A percentile compares a stretch with the other conserved stretches of the same genome.
These are phyloP conservation scores for Trichoderma orchidacearum DNA, from an alignment of 495 filamentous ascomycete genomes.

Conservation along the genomic window DNA sequence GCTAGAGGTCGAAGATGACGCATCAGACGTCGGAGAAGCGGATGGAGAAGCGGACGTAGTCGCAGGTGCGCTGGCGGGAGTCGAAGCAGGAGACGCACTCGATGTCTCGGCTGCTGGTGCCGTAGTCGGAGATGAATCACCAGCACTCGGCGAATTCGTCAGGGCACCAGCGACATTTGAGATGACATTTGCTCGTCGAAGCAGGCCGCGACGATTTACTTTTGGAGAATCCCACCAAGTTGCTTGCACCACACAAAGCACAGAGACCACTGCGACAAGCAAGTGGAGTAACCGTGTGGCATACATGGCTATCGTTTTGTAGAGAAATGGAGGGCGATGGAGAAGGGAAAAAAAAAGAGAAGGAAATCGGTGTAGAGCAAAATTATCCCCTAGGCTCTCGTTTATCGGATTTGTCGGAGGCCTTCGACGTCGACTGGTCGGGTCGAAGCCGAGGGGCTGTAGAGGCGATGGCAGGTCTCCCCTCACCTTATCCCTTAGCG, in stretches of 20 bases:
- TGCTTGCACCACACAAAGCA: neutral
- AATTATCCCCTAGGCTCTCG: neutral
- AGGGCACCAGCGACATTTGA: neutral
- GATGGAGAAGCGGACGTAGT: neutral
- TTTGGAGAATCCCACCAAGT: neutral
- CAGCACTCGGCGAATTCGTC: neutral
- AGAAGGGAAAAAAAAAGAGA: neutral
- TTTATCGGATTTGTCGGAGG: neutral
- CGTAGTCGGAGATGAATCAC: neutral
- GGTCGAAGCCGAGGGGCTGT: neutral
- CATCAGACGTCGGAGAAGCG: neutral
- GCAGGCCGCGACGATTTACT: neutral
- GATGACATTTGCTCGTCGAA: neutral
- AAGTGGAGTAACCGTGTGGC: neutral
- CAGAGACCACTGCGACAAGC: neutral
- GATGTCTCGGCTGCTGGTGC: neutral
- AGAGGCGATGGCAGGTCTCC: neutral
- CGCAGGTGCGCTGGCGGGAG: neutral
- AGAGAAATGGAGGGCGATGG: neutral
- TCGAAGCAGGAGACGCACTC: neutral
- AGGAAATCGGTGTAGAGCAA: neutral
- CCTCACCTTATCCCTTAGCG: neutral
- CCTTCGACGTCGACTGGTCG: neutral
- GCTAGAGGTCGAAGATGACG: neutral
- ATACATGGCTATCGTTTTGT: neutral